Evolutionary conservation across 192 early-diverging fungal species (phyloP), one percentile per base, ranked within the genome.

Genomic region (Allomyces macrogynus): DNA sequence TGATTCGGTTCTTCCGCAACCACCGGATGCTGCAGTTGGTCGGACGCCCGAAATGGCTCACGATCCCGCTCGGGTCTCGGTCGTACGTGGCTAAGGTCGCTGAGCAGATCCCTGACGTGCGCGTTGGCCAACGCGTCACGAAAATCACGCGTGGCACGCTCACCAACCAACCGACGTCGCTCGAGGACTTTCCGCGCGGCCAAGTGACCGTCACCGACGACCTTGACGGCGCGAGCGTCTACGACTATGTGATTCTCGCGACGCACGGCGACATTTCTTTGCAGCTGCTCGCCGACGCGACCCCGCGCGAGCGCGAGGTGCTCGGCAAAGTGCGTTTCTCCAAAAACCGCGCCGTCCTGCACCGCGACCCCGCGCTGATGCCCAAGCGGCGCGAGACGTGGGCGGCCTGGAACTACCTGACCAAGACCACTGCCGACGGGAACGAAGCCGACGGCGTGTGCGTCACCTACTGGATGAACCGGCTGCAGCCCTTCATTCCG

Each of bases 381-480:
- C 84, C 84, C 1, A 74, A 67, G 27, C 26, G 68, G 25, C 67
- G 70, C 22, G 43, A 60, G 5, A 72, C 73, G 18, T 82, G 79
- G 75, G 71, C 79, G 3, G 68, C 75, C 60, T 84, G 84, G 82
- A 85, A 85, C 70, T 85, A 85, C 61, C 63, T 85, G 24, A 80
- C 78, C 8, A 69, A 62, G 20, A 63, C 72, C 5, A 71, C 66
- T 43, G 63, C 60, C 5, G 66, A 63, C 26, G 61, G 68, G 44
- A 63, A 63, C 25, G 72, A 77, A 27, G 65, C 1, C 18, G 49
- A 24, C 22, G 24, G 2, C 64, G 44, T 82, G 54, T 81, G 72
- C 64, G 67, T 83, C 20, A 82, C 80, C 10, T 85, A 85, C 66
- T 83, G 79, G 72, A 85, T 83, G 81, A 82, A 85, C 69, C 68